Conservation (phyloP, 495 filamentous ascomycete species). For the Aspergillus asperescens region DNA sequence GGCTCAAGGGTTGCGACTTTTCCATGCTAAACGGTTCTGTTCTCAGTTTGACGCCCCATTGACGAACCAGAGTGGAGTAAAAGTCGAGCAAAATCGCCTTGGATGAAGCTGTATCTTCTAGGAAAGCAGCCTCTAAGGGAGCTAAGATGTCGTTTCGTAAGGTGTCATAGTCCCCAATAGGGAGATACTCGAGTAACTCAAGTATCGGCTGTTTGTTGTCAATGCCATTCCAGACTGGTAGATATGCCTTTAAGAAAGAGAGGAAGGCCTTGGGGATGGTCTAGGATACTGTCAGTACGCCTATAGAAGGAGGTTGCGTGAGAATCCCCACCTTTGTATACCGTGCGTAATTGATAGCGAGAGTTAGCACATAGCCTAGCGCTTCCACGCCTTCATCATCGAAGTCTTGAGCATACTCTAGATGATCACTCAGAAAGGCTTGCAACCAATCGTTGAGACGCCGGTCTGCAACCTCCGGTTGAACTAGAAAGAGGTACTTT, state of each 20-base stretch:
- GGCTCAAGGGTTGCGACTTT: slow-evolving; percentile 37
- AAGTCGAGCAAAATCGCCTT: slow-evolving; percentile 58
- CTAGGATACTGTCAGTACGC: slow-evolving; percentile 38
- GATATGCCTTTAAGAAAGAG: slow-evolving; percentile 57
- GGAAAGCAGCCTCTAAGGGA: slow-evolving; percentile 53
- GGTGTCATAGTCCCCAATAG: slow-evolving; percentile 55
- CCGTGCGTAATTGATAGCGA: slow-evolving; percentile 53
- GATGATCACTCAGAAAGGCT: slow-evolving; percentile 53
- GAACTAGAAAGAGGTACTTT: slow-evolving; percentile 63
- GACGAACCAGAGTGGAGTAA: slow-evolving; percentile 63
- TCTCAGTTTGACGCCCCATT: slow-evolving; percentile 55
- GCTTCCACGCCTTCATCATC: slow-evolving; percentile 45
- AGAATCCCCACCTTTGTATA: slow-evolving; percentile 55
- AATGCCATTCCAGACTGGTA: slow-evolving; percentile 64
- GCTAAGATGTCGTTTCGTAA: slow-evolving; percentile 40
- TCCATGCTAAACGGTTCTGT: slow-evolving; percentile 22
- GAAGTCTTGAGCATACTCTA: slow-evolving; percentile 48
- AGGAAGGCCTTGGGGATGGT: slow-evolving; percentile 54
- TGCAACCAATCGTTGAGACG: slow-evolving; percentile 64
- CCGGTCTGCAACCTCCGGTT: slow-evolving; percentile 49
- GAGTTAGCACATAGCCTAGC: slow-evolving; percentile 46
- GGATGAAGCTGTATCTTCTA: slow-evolving; percentile 46
- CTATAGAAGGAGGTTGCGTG: not conserved
- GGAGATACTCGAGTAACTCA: slow-evolving; percentile 59
- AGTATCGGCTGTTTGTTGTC: slow-evolving; percentile 56